Evolutionary conservation across 169 alveolate genomes (phyloP).

Genomic region (Cryptosporidium meleagridis): DNA sequence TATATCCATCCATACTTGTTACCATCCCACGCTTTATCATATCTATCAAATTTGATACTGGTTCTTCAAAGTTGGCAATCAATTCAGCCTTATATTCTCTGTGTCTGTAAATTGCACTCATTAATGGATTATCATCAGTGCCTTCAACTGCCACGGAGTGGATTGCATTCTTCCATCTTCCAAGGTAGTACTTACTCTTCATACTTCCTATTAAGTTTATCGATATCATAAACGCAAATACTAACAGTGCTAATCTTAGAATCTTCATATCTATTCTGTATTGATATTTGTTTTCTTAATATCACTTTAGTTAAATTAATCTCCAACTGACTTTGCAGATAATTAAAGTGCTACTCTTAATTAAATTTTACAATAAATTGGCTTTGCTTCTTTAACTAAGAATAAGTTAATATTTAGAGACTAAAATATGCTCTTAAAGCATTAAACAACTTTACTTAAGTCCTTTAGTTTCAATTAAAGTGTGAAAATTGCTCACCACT

Average conservation of each 20-base stretch:
- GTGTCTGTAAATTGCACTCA: conserved; percentile 67
- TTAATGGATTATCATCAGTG: conserved; percentile 59
- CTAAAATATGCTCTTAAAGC: not conserved
- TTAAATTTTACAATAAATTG: not conserved
- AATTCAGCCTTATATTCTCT: conserved; percentile 5
- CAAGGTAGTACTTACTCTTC: conserved; percentile 43
- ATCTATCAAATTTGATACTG: conserved; percentile 26
- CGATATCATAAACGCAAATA: conserved; percentile 30
- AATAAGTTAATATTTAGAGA: not conserved
- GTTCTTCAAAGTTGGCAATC: conserved; percentile 39
- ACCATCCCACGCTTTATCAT: conserved; percentile 36
- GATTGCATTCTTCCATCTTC: conserved; percentile 37
- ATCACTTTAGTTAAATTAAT: not conserved
- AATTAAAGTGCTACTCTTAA: not conserved
- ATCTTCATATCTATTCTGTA: conserved; percentile 25
- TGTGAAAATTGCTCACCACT: not conserved
- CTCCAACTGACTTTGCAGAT: not conserved
- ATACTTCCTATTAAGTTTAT: conserved; percentile 49
- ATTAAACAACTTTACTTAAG: not conserved
- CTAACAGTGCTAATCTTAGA: conserved; percentile 27
- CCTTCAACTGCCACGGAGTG: conserved; percentile 61
- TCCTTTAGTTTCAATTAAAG: not conserved
- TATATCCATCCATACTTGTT: conserved; percentile 41
- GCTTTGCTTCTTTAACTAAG: not conserved
- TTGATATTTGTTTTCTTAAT: not conserved